phyloP scores from a whole-genome alignment of 1,284 basidiomycete species.

The Trametes hirsuta region DNA sequence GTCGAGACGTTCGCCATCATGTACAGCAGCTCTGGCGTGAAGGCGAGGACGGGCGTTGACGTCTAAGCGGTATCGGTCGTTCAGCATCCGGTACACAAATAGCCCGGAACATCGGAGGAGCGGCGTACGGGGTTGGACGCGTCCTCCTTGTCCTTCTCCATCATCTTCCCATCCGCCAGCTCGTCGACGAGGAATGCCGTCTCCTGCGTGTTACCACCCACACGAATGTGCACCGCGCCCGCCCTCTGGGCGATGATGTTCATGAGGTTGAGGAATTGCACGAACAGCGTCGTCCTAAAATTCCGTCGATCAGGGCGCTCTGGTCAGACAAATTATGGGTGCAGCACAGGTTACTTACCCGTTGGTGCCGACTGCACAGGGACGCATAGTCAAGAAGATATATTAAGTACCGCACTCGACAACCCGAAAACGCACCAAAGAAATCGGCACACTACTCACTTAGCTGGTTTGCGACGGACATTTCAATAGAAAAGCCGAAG shows the following conservation, averaged over 20 bases:
- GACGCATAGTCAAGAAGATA: background rate
- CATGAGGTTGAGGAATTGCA: conserved; percentile 76
- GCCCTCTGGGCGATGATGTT: conserved; percentile 59
- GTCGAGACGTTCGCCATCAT: conserved; percentile 46
- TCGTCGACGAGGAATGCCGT: conserved; percentile 51
- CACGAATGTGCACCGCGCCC: conserved; percentile 59
- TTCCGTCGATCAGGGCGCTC: background rate
- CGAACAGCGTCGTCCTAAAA: conserved; percentile 49
- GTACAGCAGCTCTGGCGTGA: conserved; percentile 46
- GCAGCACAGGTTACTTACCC: conserved; percentile 27
- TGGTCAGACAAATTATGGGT: background rate
- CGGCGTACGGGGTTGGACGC: conserved; percentile 47
- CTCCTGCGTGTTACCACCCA: conserved; percentile 79
- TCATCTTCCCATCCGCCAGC: conserved; percentile 46
- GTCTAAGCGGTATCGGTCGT: conserved; percentile 26
- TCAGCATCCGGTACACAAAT: background rate
- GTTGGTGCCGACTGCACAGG: conserved; percentile 19
- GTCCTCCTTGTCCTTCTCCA: conserved; percentile 51
- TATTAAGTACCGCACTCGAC: background rate
- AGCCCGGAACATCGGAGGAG: background rate
- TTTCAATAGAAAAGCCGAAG: conserved; percentile 73
- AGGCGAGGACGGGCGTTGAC: conserved; percentile 46
- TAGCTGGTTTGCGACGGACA: conserved; percentile 69
- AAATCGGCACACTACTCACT: conserved; percentile 15
- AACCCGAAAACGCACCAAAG: background rate